Evolutionary conservation across 2,329 filamentous ascomycete genomes (phyloP), one percentile per base, ranked within the genome.

Genomic region (Zymoseptoria pseudotritici): DNA sequence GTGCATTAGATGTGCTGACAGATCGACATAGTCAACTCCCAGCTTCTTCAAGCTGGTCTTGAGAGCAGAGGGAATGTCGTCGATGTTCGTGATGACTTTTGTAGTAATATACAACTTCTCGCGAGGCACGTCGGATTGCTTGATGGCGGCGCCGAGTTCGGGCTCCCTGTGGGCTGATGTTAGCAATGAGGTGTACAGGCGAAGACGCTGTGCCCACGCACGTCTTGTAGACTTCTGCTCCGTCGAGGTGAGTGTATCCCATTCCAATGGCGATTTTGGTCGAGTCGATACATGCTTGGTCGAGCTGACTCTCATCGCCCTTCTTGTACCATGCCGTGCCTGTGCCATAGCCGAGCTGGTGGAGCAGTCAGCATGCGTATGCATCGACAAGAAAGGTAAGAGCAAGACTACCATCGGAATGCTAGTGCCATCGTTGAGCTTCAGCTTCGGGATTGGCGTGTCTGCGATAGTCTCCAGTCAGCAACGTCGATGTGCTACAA

Each of bases 221-320:
- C 36, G 36, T 46, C 64, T 80, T 79, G 73, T 81, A 81, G 61
- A 79, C 75, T 77, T 92, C 86, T 20, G 89, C 89, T 51, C 88
- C 84, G 72, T 93, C 89, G 2, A 92, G 79, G 69, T 92, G 88
- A 60, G 80, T 80, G 72, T 86, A 91, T 22, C 87, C 88, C n/a
- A 83, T 73, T 58, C 83, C 81, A 67, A 91, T 86, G 31, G 89
- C 88, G 64, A 76, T 80, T 59, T 87, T 82, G 52, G 81, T 77
- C 0, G 76, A 74, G 56, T 86, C 82, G 13, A 86, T 77, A 55
- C 81, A 76, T 4, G 79, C 77, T 58, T 84, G 75, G 65, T 90
- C 85, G 50, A 86, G 75, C 53, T 80, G 75, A 54, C 72, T 71
- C 61, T 80, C 78, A 8, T 79, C 74, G 2, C 76, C 74, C 3